A percentile compares a stretch with the other conserved stretches of the same genome.
These are phyloP conservation scores for Streptanthus diversifolius DNA, from an alignment of 345 rosid genomes.

Conservation along the genomic window DNA sequence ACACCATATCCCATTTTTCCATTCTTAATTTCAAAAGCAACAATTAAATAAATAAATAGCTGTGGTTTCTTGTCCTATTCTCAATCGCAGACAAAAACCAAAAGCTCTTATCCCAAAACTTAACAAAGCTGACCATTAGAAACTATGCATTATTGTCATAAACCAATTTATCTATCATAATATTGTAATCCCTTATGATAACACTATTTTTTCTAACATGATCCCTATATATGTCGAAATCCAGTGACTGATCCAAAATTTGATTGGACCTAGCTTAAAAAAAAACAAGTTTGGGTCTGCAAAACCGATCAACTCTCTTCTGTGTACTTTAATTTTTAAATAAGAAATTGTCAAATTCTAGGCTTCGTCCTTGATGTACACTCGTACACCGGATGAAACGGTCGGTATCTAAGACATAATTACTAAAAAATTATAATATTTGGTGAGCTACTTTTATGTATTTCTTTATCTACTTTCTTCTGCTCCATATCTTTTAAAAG, in stretches of 20 bases:
- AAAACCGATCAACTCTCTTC: neutral
- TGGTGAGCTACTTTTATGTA: neutral
- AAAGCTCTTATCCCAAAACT: neutral
- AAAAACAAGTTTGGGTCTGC: neutral
- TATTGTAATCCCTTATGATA: neutral
- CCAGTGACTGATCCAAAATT: neutral
- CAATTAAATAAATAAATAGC: neutral
- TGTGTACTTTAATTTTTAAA: neutral
- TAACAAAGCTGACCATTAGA: neutral
- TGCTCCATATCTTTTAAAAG: slow-evolving; percentile 12
- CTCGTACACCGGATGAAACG: slow-evolving; percentile 7
- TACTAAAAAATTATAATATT: too few species aligned
- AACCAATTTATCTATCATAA: neutral
- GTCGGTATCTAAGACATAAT: neutral
- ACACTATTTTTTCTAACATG: too few species aligned
- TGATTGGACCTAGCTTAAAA: neutral
- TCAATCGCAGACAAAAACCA: neutral
- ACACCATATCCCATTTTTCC: slow-evolving; percentile 11
- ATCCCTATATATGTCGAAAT: neutral
- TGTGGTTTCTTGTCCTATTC: neutral
- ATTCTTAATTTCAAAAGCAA: neutral
- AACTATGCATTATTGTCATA: neutral
- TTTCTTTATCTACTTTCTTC: slow-evolving; percentile 12
- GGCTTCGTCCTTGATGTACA: neutral
- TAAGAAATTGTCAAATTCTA: neutral